Conservation (phyloP, 345 rosid species). For the Brassica nigra region DNA sequence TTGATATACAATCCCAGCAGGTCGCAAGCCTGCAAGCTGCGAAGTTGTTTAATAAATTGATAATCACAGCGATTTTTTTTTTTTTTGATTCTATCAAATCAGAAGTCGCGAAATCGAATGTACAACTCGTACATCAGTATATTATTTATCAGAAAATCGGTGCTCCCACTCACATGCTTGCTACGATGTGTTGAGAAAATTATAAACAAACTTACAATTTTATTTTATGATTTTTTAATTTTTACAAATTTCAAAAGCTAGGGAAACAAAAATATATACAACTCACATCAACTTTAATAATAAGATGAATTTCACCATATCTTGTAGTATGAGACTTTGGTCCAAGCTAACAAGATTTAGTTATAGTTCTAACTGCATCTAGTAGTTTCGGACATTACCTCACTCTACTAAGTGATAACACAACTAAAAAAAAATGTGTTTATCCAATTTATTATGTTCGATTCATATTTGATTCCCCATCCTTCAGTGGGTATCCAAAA, state of each 20-base stretch:
- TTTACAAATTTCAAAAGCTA: neutral
- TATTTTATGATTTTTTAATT: neutral
- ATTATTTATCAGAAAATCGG: neutral
- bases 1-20: neutral
- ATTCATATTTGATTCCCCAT: neutral
- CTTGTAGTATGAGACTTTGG: neutral
- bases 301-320: neutral
- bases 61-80: neutral
- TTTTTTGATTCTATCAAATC: neutral
- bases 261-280: neutral
- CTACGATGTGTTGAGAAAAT: neutral
- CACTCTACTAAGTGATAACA: neutral
- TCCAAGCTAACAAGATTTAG: neutral
- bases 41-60: neutral
- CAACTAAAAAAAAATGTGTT: neutral
- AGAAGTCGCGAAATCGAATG: neutral
- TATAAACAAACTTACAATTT: neutral
- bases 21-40: neutral
- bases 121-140: neutral
- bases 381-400: neutral
- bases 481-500: neutral
- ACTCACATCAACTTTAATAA: neutral
- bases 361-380: neutral
- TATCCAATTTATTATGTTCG: neutral
- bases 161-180: neutral